Evolutionary conservation across 352 stramenopile genomes (phyloP).

Genomic region (Pythium brachiatum): DNA sequence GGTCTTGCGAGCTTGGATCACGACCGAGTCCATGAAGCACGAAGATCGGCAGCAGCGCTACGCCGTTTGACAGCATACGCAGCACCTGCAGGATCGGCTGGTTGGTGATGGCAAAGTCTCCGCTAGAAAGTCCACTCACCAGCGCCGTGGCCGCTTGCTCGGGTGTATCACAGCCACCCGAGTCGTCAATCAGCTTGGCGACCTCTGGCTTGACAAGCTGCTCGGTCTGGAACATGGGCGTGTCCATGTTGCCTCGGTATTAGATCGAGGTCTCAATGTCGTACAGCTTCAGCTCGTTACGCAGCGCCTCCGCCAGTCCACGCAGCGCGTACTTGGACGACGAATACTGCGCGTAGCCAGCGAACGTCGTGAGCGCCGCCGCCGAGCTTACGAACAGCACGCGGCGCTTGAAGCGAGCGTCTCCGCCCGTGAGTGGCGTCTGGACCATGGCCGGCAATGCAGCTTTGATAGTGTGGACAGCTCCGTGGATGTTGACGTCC

Average conservation of each 20-base stretch:
- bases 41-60: slow-evolving; percentile 34
- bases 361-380: slow-evolving; percentile 51
- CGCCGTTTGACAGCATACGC: slow-evolving; percentile 54
- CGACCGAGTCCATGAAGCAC: slow-evolving; percentile 15
- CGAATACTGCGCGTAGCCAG: slow-evolving; percentile 90
- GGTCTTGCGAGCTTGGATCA: slow-evolving; percentile 42
- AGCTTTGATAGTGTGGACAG: slow-evolving; percentile 57
- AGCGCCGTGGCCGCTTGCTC: slow-evolving; percentile 47
- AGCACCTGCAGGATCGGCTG: slow-evolving; percentile 47
- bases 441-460: slow-evolving; percentile 62
- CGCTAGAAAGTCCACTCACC: slow-evolving; percentile 43
- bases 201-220: slow-evolving; percentile 10
- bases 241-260: slow-evolving; percentile 80
- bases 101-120: slow-evolving; percentile 64
- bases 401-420: slow-evolving; percentile 27
- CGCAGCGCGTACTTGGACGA: slow-evolving; percentile 89
- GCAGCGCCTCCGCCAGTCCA: slow-evolving; percentile 89
- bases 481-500: slow-evolving; percentile 61
- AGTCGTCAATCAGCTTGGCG: slow-evolving; percentile 11
- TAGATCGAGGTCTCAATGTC: slow-evolving; percentile 83
- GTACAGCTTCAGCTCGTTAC: slow-evolving; percentile 69
- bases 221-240: slow-evolving; percentile 19
- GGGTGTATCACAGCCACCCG: neutral
- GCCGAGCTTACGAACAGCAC: slow-evolving; percentile 63
- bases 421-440: slow-evolving; percentile 4